These are phyloP conservation scores for Hansenula anomala DNA, from an alignment of 1,139 yeast species.

Conservation along the genomic window DNA sequence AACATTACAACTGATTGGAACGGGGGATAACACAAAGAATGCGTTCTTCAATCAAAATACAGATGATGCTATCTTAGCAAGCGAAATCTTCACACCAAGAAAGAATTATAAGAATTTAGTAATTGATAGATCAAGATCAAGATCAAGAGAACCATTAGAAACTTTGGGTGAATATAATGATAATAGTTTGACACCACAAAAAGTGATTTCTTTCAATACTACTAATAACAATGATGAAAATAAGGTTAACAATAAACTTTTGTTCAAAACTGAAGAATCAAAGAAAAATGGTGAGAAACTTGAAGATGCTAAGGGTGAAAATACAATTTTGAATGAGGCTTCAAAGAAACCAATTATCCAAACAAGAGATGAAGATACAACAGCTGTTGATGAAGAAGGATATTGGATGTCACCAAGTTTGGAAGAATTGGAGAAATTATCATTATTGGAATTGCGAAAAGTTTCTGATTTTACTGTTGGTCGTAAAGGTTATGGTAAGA, in stretches of 20 bases:
- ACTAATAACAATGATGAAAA: conserved; percentile 6
- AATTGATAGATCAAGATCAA: conserved; percentile 36
- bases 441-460: conserved; percentile 58
- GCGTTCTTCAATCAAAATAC: conserved; percentile 35
- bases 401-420: conserved; percentile 86
- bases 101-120: conserved; percentile 52
- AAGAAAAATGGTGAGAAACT: no score
- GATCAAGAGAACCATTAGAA: not conserved
- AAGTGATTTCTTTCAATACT: conserved; percentile 10
- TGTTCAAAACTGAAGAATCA: no score
- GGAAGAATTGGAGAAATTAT: conserved; percentile 51
- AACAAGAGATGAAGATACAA: conserved; percentile 28
- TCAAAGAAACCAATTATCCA: not conserved
- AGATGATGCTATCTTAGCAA: conserved; percentile 63
- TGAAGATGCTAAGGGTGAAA: not conserved
- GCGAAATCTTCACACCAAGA: conserved; percentile 71
- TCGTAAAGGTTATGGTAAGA: conserved; percentile 69
- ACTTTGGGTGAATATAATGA: no score
- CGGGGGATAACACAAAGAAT: conserved; percentile 14
- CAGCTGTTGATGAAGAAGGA: conserved; percentile 54
- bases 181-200: conserved; percentile 12
- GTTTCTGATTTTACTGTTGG: conserved; percentile 75
- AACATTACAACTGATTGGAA: conserved; percentile 15
- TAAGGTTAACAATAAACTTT: conserved; percentile 2
- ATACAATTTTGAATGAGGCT: not conserved